Conservation (phyloP, 768 basidiomycete genomes). For the Lactifluus subvellereus region DNA sequence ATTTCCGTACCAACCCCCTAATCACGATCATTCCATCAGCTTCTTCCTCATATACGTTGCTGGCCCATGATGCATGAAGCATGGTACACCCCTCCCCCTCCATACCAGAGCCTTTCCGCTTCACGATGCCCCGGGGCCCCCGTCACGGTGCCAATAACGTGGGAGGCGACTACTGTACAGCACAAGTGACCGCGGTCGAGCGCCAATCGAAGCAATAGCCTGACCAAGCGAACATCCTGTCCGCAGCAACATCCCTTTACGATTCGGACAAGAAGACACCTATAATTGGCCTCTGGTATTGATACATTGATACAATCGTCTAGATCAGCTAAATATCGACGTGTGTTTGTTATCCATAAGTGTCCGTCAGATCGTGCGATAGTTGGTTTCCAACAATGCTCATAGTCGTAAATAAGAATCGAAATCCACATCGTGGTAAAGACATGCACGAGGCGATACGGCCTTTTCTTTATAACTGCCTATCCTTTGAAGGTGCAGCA, state of each 20-base stretch:
- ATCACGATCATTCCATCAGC: no score
- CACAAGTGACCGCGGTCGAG: background rate
- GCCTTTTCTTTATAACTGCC: background rate
- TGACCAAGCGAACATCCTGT: background rate
- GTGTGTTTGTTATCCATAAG: slow-evolving; percentile 13
- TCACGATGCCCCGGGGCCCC: no score
- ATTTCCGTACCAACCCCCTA: background rate
- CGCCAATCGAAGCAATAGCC: background rate
- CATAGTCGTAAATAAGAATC: background rate
- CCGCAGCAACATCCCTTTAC: background rate
- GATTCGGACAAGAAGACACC: background rate
- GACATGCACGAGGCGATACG: background rate
- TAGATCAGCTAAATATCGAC: slow-evolving; percentile 13
- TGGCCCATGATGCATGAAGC: no score
- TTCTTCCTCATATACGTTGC: no score
- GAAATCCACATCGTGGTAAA: background rate
- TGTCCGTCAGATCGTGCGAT: slow-evolving; percentile 5
- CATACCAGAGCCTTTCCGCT: no score
- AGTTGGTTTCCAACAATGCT: slow-evolving; percentile 10
- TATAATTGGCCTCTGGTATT: slow-evolving; percentile 5
- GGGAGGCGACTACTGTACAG: no score
- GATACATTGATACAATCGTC: slow-evolving; percentile 18
- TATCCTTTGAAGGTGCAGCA: slow-evolving; percentile 78
- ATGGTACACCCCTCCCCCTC: no score
- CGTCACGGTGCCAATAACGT: no score